These are phyloP conservation scores for Globisporangium iwayamae DNA, from an alignment of 352 stramenopile genomes.

Conservation along the genomic window DNA sequence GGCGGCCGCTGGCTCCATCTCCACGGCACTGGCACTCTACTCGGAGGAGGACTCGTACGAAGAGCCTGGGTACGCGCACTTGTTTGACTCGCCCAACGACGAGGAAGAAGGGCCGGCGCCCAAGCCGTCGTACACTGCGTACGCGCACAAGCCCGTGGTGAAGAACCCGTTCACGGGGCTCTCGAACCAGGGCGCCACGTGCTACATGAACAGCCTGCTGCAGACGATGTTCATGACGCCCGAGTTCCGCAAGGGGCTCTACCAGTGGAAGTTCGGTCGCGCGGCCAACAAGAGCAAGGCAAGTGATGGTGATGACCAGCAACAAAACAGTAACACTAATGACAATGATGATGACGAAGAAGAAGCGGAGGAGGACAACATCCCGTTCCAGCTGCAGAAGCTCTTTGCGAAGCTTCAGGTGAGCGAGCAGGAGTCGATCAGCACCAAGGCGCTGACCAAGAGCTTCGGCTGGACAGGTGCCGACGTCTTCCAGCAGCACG, in stretches of 20 bases:
- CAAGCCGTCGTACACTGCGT: constrained; percentile 12
- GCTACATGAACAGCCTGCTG: constrained; percentile 93
- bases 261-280: constrained; percentile 47
- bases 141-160: background rate
- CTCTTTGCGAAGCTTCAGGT: constrained; percentile 90
- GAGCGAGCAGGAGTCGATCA: constrained; percentile 64
- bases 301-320: background rate
- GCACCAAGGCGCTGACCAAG: constrained; percentile 84
- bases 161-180: constrained; percentile 71
- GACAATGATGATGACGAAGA: constrained; percentile 34
- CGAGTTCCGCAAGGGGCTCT: constrained; percentile 82
- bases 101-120: constrained; percentile 9
- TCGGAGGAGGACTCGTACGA: constrained; percentile 22
- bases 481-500: constrained; percentile 90
- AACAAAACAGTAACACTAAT: constrained; percentile 18
- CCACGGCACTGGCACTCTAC: constrained; percentile 46
- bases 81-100: constrained; percentile 47
- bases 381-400: constrained; percentile 88
- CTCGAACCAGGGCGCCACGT: constrained; percentile 90
- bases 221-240: constrained; percentile 92
- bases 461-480: constrained; percentile 90
- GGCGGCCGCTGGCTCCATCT: constrained; percentile 21
- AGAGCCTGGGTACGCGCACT: constrained; percentile 34
- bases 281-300: constrained; percentile 8
- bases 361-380: constrained; percentile 70